Evolutionary conservation across 352 stramenopile genomes (phyloP), one percentile per base, ranked within the genome.

Genomic region (Phytopythium delawarense): DNA sequence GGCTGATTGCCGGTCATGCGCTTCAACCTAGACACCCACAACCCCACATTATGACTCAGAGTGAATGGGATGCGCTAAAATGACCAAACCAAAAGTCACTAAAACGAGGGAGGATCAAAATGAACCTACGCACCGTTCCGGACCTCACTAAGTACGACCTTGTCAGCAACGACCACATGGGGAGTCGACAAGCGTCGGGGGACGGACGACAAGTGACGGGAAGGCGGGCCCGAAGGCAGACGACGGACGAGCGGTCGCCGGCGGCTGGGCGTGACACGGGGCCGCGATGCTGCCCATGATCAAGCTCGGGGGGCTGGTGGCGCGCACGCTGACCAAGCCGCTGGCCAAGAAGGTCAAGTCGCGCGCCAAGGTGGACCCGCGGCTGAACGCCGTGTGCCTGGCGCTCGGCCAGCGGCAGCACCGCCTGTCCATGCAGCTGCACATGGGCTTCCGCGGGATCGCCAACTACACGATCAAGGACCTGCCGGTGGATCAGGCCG

Each of bases 331-430:
- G 42, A 94, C 85, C 58, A 94, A 94, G 64, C 87, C 91, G 7
- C 79, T 94, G 51, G 89, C 89, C 21, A 97, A 98, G 61, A 83
- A 92, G 51, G 78, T 96, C 64, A 87, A 98, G 59, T 79, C 92
- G 62, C 91, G 90, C 46, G 92, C 93, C 30, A 97, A 96, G 60
- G 72, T 81, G 49, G 73, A 91, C 37, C 79, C 79, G 21, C 58
- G 75, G 37, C 70, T 91, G 28, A 89, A 87, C 57, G 61, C 70
- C 16, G 63, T 91, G n/a, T 94, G 85, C 56, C 50, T 74, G 39
- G 56, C 50, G 34, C 61, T 94, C 32, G 85, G 85, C 6, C 82
- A 94, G 71, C 64, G 77, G 63, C 79, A 91, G 68, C 81, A 94
- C 61, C 75, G 64, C 4, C 40, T 86, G 28, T 68, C 74, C 39